Percentiles rank a stretch among this genome's conserved stretches.
Evolutionary conservation across 495 filamentous ascomycete species (phyloP).

Genomic region (Podospora pseudoanserina): DNA sequence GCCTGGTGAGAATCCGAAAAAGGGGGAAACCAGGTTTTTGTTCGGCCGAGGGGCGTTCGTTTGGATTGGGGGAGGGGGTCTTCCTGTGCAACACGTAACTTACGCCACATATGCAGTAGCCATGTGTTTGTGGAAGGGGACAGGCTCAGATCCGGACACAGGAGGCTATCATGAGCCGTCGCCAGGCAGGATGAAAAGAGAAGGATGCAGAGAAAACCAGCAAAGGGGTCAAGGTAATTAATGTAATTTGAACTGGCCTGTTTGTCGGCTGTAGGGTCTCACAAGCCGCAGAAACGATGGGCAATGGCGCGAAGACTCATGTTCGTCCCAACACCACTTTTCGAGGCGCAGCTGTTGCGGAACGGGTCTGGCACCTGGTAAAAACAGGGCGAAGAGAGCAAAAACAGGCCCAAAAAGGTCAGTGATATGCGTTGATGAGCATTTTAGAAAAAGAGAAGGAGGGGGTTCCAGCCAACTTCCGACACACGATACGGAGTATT

Average conservation of each 20-base stretch:
- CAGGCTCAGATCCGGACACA: neutral
- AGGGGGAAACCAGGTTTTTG: neutral
- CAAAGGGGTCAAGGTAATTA: neutral
- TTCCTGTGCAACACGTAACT: neutral
- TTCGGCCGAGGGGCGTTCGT: neutral
- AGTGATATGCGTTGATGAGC: neutral
- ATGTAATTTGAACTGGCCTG: neutral
- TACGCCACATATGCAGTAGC: neutral
- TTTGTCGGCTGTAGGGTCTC: constrained; percentile 10
- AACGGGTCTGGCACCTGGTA: neutral
- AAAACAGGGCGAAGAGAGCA: neutral
- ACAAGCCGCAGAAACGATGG: constrained; percentile 7
- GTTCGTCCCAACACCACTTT: constrained; percentile 15
- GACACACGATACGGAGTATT: no score
- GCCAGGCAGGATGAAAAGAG: neutral
- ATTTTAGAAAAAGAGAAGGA: neutral
- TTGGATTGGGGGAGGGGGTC: neutral
- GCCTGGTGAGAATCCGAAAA: neutral
- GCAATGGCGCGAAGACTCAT: neutral
- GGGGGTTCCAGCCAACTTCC: neutral
- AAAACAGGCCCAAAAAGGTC: no score
- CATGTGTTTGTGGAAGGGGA: neutral
- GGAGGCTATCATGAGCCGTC: neutral
- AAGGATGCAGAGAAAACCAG: neutral
- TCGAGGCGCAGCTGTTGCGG: constrained; percentile 9